Evolutionary conservation across 2,329 filamentous ascomycete species (phyloP), one percentile per base, ranked within the genome.

Genomic region (Gremmenia infestans): DNA sequence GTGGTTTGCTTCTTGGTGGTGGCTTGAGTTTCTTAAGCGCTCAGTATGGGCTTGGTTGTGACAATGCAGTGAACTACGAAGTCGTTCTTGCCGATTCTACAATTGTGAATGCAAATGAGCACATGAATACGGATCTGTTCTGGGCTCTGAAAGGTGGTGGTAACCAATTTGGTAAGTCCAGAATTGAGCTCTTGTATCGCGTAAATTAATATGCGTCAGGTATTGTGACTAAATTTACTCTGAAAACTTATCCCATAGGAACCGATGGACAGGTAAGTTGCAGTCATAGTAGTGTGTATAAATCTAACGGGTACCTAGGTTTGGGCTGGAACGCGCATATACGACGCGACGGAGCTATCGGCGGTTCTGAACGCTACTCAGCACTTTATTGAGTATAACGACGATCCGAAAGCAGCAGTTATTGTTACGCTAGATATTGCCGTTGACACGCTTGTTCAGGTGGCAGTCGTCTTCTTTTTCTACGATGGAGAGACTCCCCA

Each of bases 331-430:
- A 62, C 62, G 5, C 67, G 71, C 3, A 50, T 69, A n/a, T 75
- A 73, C 58, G 63, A 60, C 25, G 55, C 47, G 3, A 57, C 46
- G 8, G 58, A 72, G 25, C 62, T 64, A 0, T 61, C 67, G 9
- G 62, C 65, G 35, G 15, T 85, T 1, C 70, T 82, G 12, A 68
- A 69, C 2, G 79, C 78, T 1, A 69, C 79, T 3, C 74, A 76
- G 22, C 77, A 83, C 66, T 84, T 83, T 61, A 81, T 80, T 5
- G 74, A 78, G 61, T 73, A 85, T 67, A 71, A 74, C 0, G 60
- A 74, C n/a, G 65, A 71, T 43, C 61, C 63, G 14, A 68, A 67
- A 51, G 66, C 67, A 2, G 68, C 66, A 17, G 63, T 73, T 35
- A 70, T 72, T 42, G 46, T 67, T 15, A 65, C 66, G 1, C 59